Evolutionary conservation across 2,329 filamentous ascomycete species (phyloP), one percentile per base, ranked within the genome.

Genomic region (Microdochium nivale): DNA sequence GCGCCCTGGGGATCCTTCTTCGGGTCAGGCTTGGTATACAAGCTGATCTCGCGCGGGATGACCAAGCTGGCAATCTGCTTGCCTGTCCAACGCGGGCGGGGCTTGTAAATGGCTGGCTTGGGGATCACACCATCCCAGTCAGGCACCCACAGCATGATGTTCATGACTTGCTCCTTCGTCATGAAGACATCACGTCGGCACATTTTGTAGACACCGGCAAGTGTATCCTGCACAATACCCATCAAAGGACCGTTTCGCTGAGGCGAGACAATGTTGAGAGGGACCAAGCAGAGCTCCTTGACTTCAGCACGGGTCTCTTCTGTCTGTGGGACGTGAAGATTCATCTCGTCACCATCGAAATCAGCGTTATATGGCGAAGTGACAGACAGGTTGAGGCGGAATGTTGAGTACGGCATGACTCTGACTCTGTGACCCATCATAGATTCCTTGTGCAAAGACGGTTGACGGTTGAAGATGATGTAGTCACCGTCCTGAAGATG

Each of bases 331-430:
- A 99, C 95, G 80, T 99, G 94, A 73, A 99, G 83, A 67, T 99
- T 99, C 94, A 99, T 99, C 72, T 99, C 94, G 68, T 99, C 94
- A 73, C 94, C 94, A 65, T 99, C 94, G 73, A 99, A 99, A 88
- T 99, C 94, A 62, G 94, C 94, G 74, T 99, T 99, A 78, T 99
- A 99, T 0, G 94, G 94, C 25, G 91, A 95, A 1, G 95, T 99
- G 64, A 99, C 94, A 0, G 94, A 99, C 60, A 99, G 71, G 65
- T 99, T 99, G 47, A 99, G 80, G 57, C 94, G 86, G 77, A 99
- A 99, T 1, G 94, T 99, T 5, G 94, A 99, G 70, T 96, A 99
- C 2, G 94, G 94, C 91, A 99, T 97, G 55, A 99, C 94, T 54
- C 87, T 86, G 56, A 99, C 94, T 61, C 90, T 85, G 71, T 99